Percentiles rank a stretch among this genome's conserved stretches.
These are phyloP conservation scores for Hysterium pulicare DNA, from an alignment of 2,329 filamentous ascomycete genomes.

Conservation along the genomic window DNA sequence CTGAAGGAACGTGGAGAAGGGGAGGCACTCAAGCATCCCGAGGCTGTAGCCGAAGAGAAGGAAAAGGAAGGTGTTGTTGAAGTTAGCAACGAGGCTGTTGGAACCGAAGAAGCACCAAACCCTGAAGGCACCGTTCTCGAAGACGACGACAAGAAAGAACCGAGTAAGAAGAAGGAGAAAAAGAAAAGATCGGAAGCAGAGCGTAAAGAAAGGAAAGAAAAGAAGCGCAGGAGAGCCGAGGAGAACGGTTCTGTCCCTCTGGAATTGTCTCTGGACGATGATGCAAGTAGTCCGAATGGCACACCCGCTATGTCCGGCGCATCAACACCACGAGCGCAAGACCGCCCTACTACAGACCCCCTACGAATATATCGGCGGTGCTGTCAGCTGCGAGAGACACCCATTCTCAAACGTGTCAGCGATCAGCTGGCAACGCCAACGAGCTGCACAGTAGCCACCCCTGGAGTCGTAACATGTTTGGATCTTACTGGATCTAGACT, in stretches of 20 bases:
- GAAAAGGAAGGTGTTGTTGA: conserved; percentile 47
- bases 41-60: conserved; percentile 53
- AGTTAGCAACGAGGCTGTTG: conserved; percentile 36
- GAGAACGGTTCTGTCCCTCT: conserved; percentile 84
- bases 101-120: conserved; percentile 41
- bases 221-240: conserved; percentile 78
- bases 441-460: conserved; percentile 60
- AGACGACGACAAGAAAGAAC: conserved; percentile 32
- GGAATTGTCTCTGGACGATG: conserved; percentile 70
- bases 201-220: conserved; percentile 86
- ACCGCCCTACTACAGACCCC: conserved; percentile 81
- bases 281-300: conserved; percentile 28
- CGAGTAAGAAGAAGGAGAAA: conserved; percentile 82
- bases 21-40: conserved; percentile 66
- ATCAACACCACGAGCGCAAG: conserved; percentile 52
- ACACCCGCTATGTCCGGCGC: conserved; percentile 14
- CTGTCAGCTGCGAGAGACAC: conserved; percentile 89
- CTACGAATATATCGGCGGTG: conserved; percentile 90
- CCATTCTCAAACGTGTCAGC: conserved; percentile 85
- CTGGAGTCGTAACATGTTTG: conserved; percentile 76
- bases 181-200: conserved; percentile 94
- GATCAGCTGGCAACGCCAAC: conserved; percentile 75
- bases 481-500: conserved; percentile 83
- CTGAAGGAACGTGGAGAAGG: conserved; percentile 69
- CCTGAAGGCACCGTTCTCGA: conserved; percentile 35